A percentile compares a stretch with the other conserved stretches of the same genome.
Evolutionary conservation across 257 asterid genomes (phyloP).

Genomic region (Nyctanthes arbortristis): DNA sequence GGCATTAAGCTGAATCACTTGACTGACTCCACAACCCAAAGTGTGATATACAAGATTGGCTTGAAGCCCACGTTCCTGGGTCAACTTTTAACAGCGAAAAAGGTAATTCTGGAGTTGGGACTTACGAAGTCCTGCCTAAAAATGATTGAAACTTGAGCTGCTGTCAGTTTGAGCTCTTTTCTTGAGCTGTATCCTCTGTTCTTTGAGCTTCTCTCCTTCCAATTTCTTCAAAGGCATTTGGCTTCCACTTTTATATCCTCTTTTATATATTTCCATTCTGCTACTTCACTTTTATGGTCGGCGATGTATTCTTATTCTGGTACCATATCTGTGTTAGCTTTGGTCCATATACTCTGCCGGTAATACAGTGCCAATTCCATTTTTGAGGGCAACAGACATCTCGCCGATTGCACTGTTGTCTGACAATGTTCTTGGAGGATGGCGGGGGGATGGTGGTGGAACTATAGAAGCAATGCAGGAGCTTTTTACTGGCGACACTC

Average conservation of each 20-base stretch:
- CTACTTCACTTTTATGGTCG: not conserved
- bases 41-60: not conserved
- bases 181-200: not conserved
- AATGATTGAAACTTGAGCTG: too few relatives aligned
- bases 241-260: not conserved
- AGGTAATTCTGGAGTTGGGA: not conserved
- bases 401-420: conserved; percentile 96
- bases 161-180: not conserved
- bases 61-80: not conserved
- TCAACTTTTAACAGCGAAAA: too few relatives aligned
- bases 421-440: conserved; percentile 72
- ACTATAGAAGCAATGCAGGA: conserved; percentile 91
- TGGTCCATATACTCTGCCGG: conserved; percentile 99
- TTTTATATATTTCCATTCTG: not conserved
- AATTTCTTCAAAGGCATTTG: conserved; percentile 8
- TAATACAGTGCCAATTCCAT: conserved; percentile 92
- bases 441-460: conserved; percentile 58
- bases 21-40: not conserved
- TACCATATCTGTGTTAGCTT: conserved; percentile 47
- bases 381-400: conserved; percentile 87
- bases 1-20: not conserved
- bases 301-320: conserved; percentile 4
- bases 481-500: conserved; percentile 82
- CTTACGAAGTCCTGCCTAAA: not conserved
- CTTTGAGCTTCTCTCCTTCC: conserved; percentile 3